Evolutionary conservation across 2,329 filamentous ascomycete genomes (phyloP).

Genomic region (Neoarthrinium moseri): DNA sequence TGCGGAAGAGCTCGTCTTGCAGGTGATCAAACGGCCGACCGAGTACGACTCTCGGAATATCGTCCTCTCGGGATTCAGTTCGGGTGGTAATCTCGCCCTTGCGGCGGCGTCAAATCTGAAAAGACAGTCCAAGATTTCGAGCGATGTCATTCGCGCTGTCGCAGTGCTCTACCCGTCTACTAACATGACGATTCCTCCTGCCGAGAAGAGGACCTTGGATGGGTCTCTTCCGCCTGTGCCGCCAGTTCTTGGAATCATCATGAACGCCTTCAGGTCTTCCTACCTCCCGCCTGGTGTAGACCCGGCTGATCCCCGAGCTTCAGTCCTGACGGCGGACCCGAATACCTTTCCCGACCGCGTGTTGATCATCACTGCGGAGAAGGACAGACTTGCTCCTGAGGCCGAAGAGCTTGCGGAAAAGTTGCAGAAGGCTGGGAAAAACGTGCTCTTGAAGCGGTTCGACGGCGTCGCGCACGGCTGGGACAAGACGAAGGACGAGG

Average conservation of each 20-base stretch:
- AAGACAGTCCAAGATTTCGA: slow-evolving; percentile 21
- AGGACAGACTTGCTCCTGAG: slow-evolving; percentile 35
- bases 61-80: slow-evolving; percentile 44
- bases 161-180: slow-evolving; percentile 43
- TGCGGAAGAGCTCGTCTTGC: slow-evolving; percentile 35
- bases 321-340: slow-evolving; percentile 27
- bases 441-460: background rate
- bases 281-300: slow-evolving; percentile 28
- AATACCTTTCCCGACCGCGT: slow-evolving; percentile 10
- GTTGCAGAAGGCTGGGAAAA: background rate
- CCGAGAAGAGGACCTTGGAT: slow-evolving; percentile 26
- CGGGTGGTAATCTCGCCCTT: slow-evolving; percentile 44
- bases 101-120: slow-evolving; percentile 17
- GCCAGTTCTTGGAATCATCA: slow-evolving; percentile 10
- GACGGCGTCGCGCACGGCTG: background rate
- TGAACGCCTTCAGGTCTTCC: slow-evolving; percentile 28
- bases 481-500: background rate
- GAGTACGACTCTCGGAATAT: slow-evolving; percentile 32
- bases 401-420: slow-evolving; percentile 29
- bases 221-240: slow-evolving; percentile 8
- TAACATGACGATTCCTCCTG: slow-evolving; percentile 28
- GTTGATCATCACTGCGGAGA: slow-evolving; percentile 32
- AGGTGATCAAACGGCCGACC: slow-evolving; percentile 18
- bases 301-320: slow-evolving; percentile 30
- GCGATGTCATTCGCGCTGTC: slow-evolving; percentile 47